A percentile compares a stretch with the other conserved stretches of the same genome.
Conservation (phyloP, 805 yeast species). For the Starmerella lactis-condensi region DNA sequence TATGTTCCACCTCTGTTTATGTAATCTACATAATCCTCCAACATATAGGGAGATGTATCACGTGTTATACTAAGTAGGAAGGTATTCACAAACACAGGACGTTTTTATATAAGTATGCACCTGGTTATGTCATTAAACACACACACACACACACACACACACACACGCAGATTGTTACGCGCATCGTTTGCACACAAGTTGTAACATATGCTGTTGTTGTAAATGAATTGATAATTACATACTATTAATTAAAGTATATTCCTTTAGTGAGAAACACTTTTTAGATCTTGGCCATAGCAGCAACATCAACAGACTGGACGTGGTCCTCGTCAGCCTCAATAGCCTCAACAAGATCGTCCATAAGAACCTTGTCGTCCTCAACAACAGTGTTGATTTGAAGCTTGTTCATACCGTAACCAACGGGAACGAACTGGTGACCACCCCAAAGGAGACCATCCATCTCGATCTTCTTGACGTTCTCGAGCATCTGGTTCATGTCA, state of each 20-base stretch:
- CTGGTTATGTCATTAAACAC: too few relatives aligned
- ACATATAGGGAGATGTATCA: too few relatives aligned
- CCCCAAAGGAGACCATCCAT: conserved; percentile 97
- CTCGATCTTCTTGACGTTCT: conserved; percentile 67
- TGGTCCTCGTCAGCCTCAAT: conserved; percentile 94
- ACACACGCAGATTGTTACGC: too few relatives aligned
- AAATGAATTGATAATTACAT: not conserved
- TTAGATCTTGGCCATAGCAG: conserved; percentile 96
- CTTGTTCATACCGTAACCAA: conserved; percentile 99
- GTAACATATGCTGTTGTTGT: too few relatives aligned
- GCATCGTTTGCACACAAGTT: too few relatives aligned
- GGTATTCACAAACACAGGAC: too few relatives aligned
- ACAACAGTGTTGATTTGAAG: conserved; percentile 95
- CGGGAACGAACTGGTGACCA: conserved; percentile 87
- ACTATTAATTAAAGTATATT: not conserved
- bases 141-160: too few relatives aligned
- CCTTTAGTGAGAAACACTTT: too few relatives aligned
- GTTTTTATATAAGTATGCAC: too few relatives aligned
- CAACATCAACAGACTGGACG: conserved; percentile 96
- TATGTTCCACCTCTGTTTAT: too few relatives aligned
- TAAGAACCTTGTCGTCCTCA: conserved; percentile 89
- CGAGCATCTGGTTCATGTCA: conserved; percentile 71
- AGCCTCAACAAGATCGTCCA: conserved; percentile 58
- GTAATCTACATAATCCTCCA: too few relatives aligned
- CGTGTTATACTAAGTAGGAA: too few relatives aligned